Evolutionary conservation across 2,329 filamentous ascomycete genomes (phyloP).

Genomic region (Nothopassalora personata): DNA sequence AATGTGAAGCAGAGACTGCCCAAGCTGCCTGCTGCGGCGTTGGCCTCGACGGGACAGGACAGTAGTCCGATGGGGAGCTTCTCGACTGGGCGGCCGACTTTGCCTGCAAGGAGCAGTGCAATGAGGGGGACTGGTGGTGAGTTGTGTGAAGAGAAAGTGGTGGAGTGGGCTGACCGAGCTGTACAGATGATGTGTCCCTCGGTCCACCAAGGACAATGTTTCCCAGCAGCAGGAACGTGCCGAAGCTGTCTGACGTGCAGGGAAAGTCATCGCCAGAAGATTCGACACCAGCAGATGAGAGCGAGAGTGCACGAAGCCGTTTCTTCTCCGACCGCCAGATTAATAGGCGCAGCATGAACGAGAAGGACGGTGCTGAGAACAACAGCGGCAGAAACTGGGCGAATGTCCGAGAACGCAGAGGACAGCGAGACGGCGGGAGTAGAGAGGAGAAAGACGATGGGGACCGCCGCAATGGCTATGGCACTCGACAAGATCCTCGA

Average conservation of each 20-base stretch:
- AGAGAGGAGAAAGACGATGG: slow-evolving; percentile 39
- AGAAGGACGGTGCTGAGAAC: slow-evolving; percentile 30
- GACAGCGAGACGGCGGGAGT: slow-evolving; percentile 15
- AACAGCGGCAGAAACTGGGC: slow-evolving; percentile 64
- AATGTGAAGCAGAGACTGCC: slow-evolving; percentile 17
- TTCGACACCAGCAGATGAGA: slow-evolving; percentile 36
- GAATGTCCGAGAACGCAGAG: slow-evolving; percentile 61
- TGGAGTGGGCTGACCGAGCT: slow-evolving; percentile 36
- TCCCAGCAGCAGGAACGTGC: slow-evolving; percentile 62
- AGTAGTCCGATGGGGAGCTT: slow-evolving; percentile 35
- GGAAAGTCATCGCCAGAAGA: slow-evolving; percentile 30
- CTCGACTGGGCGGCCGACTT: slow-evolving; percentile 29
- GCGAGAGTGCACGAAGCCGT: slow-evolving; percentile 32
- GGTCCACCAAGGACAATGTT: slow-evolving; percentile 80
- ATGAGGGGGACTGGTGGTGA: slow-evolving; percentile 23
- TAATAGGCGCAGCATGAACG: slow-evolving; percentile 37
- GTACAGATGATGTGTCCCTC: slow-evolving; percentile 75
- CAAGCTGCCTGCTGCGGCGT: slow-evolving; percentile 3
- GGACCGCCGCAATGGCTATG: slow-evolving; percentile 59
- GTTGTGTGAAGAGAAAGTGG: slow-evolving; percentile 2
- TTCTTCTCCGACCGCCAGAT: slow-evolving; percentile 41
- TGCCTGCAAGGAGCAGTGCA: slow-evolving; percentile 24
- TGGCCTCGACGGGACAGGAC: slow-evolving; percentile 5
- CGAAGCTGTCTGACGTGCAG: slow-evolving; percentile 31
- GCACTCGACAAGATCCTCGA: slow-evolving; percentile 68